A percentile compares a stretch with the other conserved stretches of the same genome.
Evolutionary conservation across 306 rosid genomes (phyloP).

Genomic region (Acacia confusa): DNA sequence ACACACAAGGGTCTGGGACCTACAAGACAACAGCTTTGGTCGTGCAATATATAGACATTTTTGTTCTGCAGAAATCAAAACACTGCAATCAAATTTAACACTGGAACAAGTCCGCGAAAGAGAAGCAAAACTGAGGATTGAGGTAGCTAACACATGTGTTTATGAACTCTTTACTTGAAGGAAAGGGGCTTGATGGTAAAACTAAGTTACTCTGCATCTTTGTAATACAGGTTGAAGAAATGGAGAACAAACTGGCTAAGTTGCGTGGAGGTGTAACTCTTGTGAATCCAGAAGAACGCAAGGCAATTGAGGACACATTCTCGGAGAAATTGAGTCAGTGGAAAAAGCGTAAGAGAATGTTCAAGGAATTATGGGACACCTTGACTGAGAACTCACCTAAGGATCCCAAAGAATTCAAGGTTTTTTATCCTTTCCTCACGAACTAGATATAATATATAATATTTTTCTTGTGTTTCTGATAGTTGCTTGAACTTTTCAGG

Average conservation of each 20-base stretch:
- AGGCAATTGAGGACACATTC: constrained; percentile 52
- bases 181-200: constrained; percentile 17
- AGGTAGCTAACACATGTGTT: constrained; percentile 50
- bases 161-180: constrained; percentile 12
- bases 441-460: neutral
- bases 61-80: constrained; percentile 62
- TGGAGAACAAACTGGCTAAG: constrained; percentile 65
- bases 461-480: constrained; percentile 19
- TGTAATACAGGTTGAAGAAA: constrained; percentile 61
- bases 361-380: constrained; percentile 87
- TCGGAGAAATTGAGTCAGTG: constrained; percentile 66
- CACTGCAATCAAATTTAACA: constrained; percentile 78
- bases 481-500: constrained; percentile 47
- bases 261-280: constrained; percentile 81
- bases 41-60: constrained; percentile 9
- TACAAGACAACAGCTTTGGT: neutral
- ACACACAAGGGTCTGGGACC: constrained; percentile 4
- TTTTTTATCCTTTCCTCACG: constrained; percentile 18
- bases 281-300: constrained; percentile 89
- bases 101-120: constrained; percentile 72
- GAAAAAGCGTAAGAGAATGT: constrained; percentile 92
- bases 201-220: constrained; percentile 24
- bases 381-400: constrained; percentile 88
- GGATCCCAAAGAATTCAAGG: constrained; percentile 88
- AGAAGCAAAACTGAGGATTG: constrained; percentile 64